These are phyloP conservation scores for Colletotrichum euphorbiae DNA, from an alignment of 2,329 filamentous ascomycete genomes.

Conservation along the genomic window DNA sequence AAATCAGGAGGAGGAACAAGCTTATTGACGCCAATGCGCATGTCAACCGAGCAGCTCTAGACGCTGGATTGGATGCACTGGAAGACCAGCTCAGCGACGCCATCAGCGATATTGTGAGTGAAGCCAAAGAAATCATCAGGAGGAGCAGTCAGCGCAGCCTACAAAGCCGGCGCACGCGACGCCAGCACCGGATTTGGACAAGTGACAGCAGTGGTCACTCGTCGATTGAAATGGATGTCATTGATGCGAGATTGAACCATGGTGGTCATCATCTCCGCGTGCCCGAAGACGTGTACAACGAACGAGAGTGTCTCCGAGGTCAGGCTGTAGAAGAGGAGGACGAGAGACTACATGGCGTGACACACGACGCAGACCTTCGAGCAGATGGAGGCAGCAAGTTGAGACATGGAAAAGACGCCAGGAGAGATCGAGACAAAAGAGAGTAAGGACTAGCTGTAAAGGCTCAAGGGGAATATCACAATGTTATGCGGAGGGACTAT, in stretches of 20 bases:
- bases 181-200: constrained; percentile 29
- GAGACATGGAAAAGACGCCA: neutral
- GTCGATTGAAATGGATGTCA: constrained; percentile 46
- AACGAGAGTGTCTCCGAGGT: constrained; percentile 53
- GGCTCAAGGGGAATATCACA: neutral
- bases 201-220: constrained; percentile 39
- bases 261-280: constrained; percentile 42
- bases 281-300: constrained; percentile 43
- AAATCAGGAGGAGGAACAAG: constrained; percentile 73
- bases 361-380: constrained; percentile 6
- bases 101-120: constrained; percentile 49
- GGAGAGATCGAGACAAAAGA: neutral
- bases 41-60: constrained; percentile 51
- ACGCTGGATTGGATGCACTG: constrained; percentile 51
- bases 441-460: neutral
- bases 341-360: neutral
- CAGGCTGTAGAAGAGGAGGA: constrained; percentile 51
- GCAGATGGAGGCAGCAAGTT: neutral
- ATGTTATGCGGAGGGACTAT: neutral
- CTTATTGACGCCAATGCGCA: constrained; percentile 61
- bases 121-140: constrained; percentile 46
- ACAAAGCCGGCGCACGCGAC: constrained; percentile 18
- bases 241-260: constrained; percentile 39
- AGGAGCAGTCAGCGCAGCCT: constrained; percentile 24
- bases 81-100: constrained; percentile 53